phyloP scores from a whole-genome alignment of 169 alveolate genomes.

The Cryptosporidium viatorum region DNA sequence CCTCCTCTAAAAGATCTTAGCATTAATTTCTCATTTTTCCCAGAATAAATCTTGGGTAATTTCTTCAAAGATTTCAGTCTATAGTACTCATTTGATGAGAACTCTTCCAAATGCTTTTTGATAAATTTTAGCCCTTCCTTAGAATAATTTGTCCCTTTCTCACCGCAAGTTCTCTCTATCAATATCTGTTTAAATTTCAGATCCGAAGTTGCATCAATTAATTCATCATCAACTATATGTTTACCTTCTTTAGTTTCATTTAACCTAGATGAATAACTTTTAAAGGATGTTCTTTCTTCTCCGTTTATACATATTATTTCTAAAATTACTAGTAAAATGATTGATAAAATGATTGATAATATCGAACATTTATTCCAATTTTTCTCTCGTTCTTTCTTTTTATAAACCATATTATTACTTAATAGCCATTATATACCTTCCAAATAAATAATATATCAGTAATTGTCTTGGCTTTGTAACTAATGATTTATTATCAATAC shows the following conservation, averaged over 20 bases:
- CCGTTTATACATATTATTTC: background rate
- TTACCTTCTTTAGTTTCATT: background rate
- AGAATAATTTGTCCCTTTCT: slow-evolving; percentile 14
- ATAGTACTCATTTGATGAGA: slow-evolving; percentile 44
- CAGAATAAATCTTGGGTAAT: slow-evolving; percentile 44
- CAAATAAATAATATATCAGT: background rate
- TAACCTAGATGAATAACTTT: background rate
- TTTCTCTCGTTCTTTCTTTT: slow-evolving; percentile 12
- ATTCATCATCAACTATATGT: background rate
- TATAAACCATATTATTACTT: slow-evolving; percentile 28
- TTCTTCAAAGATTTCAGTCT: slow-evolving; percentile 6
- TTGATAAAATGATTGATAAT: slow-evolving; percentile 3
- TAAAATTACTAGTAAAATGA: background rate
- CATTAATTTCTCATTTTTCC: slow-evolving; percentile 33
- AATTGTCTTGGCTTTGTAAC: background rate
- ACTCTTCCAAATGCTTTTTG: background rate
- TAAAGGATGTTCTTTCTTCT: background rate
- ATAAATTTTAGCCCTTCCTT: slow-evolving; percentile 13
- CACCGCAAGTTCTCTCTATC: slow-evolving; percentile 47
- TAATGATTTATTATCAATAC: background rate
- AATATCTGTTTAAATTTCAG: background rate
- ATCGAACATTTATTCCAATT: background rate
- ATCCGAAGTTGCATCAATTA: background rate
- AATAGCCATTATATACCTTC: background rate
- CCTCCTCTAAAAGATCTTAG: slow-evolving; percentile 30